Evolutionary conservation across 805 yeast genomes (phyloP), one percentile per base, ranked within the genome.

Genomic region (Saccharomycopsis sp.): DNA sequence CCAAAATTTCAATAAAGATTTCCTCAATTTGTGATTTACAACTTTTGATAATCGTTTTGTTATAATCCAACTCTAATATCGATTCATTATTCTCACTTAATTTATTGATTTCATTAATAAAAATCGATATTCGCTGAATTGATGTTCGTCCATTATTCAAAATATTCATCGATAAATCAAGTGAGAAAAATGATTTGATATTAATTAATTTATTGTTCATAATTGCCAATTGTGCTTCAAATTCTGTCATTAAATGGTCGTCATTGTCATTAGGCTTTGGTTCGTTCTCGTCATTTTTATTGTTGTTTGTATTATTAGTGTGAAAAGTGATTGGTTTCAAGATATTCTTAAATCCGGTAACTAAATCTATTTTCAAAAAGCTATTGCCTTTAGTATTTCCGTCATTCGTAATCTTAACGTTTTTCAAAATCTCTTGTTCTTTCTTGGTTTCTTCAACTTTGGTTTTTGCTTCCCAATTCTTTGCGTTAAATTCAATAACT

Each of bases 181-280:
- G 74, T 54, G 88, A 84, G 48, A 90, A 80, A 24, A 85, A 75
- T 3, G 81, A 71, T 55, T 82, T 84, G 55, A 93, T 75, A 14
- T 84, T 80, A 52, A 79, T 81, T 50, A 93, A 72, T 51, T 85
- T 85, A 31, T 77, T 80, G 22, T 79, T 77, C 56, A 90, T 69
- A 24, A 89, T 78, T 50, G 85, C 86, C 22, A 88, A 74, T 53
- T 81, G 80, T 1, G 94, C 95, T 41, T 87, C 89, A 50, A 85
- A 70, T 53, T 83, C 88, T 1, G 83, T 75, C 34, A 73, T 63
- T 35, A 32, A 49, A n/a, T n/a, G n/a, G n/a, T n/a, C n/a, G n/a
- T n/a, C n/a, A n/a, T n/a, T n/a, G n/a, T n/a, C n/a, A n/a, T n/a
- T n/a, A n/a, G n/a, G n/a, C 44, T 39, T 47, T 39, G 33, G 34